Evolutionary conservation across 352 stramenopile species (phyloP), one percentile per base, ranked within the genome.

Genomic region (Phytophthora quininea): DNA sequence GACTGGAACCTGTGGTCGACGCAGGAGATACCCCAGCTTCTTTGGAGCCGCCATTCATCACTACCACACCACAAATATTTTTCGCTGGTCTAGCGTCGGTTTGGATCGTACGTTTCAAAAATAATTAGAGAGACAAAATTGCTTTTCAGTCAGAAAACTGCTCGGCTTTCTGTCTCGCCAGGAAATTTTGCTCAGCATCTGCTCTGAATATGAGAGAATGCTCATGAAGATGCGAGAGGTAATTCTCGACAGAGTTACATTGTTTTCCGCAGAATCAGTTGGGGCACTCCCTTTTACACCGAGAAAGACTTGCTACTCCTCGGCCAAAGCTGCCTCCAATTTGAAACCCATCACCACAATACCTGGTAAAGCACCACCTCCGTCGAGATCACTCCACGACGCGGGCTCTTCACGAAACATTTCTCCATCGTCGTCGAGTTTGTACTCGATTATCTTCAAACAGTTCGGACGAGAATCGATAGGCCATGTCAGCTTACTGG

Each of bases 1-100:
- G 27, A 51, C 46, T 63, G 56, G 56, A 52, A 58, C n/a, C 19
- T 67, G 62, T 67, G 15, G 43, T 27, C 4, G 47, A 30, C 15
- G 62, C 62, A 61, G 56, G 7, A 29, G 62, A 74, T 56, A 62
- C 47, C 9, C 38, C 45, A 7, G 55, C 58, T 48, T 67, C 56
- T 24, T 74, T 71, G 38, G 54, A 3, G 29, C 14, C 63, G 19
- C 33, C 47, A 57, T 42, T 61, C 67, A 74, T 71, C 27, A n/a
- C 49, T 64, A 32, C 40, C 19, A 24, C 19, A 24, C 0, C 19
- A 24, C 19, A 24, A 24, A 24, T 24, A 24, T 24, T 24, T 24
- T 24, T 24, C 15, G 19, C 19, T 9, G 31, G 43, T 29, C 3
- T n/a, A 24, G 15, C 40, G 29, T 6, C n/a, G 32, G 45, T 27